These are phyloP conservation scores for Phytophthora boehmeriae DNA, from an alignment of 352 stramenopile species.

Conservation along the genomic window DNA sequence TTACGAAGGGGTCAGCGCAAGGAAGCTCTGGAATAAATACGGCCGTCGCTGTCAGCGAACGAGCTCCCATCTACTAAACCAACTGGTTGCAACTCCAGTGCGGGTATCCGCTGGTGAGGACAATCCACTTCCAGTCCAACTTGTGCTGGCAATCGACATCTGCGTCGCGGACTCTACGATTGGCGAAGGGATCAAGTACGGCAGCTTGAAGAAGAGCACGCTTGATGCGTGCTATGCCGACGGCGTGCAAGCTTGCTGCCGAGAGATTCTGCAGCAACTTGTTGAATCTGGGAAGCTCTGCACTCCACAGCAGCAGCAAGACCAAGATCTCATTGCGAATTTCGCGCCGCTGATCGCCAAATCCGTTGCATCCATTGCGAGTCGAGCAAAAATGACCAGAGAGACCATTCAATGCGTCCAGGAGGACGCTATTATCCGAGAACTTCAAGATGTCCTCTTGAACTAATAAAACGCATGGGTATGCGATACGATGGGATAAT, in stretches of 20 bases:
- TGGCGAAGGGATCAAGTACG: conserved; percentile 46
- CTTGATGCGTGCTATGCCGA: conserved; percentile 55
- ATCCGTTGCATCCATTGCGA: conserved; percentile 47
- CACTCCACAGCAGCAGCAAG: conserved; percentile 55
- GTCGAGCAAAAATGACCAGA: conserved; percentile 21
- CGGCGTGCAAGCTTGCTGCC: conserved; percentile 43
- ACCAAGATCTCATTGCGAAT: conserved; percentile 54
- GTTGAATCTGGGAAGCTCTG: conserved; percentile 44
- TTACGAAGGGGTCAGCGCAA: conserved; percentile 49
- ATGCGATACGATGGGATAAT: conserved; percentile 15
- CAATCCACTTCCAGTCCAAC: conserved; percentile 11
- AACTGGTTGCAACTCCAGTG: conserved; percentile 46
- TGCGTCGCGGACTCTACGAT: conserved; percentile 22
- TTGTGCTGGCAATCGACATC: conserved; percentile 67
- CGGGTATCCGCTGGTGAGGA: conserved; percentile 15
- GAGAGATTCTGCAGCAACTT: conserved; percentile 54
- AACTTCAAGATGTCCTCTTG: conserved; percentile 33
- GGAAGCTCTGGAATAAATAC: conserved; percentile 61
- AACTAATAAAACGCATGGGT: conserved; percentile 29
- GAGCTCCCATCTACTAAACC: conserved; percentile 49
- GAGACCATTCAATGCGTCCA: conserved; percentile 13
- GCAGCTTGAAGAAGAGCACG: conserved; percentile 56
- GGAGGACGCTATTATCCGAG: conserved; percentile 31
- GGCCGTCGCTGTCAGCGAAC: conserved; percentile 48
- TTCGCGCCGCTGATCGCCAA: conserved; percentile 63